A percentile compares a stretch with the other conserved stretches of the same genome.
phyloP scores from a whole-genome alignment of 352 stramenopile genomes.

The Pythium volutum region DNA sequence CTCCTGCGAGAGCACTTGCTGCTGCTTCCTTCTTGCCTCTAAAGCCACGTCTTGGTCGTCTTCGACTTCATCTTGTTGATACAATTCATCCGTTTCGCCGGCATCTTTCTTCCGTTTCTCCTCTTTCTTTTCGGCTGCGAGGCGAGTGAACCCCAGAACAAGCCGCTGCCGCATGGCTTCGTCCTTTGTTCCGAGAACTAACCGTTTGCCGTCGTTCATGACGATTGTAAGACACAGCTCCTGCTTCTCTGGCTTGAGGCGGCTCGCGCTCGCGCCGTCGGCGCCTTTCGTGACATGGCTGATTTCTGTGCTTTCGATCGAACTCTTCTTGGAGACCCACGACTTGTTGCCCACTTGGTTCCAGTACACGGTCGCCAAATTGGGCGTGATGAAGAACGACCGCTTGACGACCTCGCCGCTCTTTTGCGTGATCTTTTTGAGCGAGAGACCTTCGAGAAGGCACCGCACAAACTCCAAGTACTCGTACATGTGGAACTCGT shows the following conservation, averaged over 20 bases:
- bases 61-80: neutral
- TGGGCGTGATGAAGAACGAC: constrained; percentile 49
- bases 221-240: constrained; percentile 45
- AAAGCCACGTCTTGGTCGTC: neutral
- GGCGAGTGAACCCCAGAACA: constrained; percentile 46
- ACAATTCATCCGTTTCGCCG: neutral
- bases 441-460: constrained; percentile 47
- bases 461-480: constrained; percentile 72
- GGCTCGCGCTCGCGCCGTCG: constrained; percentile 26
- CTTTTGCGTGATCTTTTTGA: constrained; percentile 69
- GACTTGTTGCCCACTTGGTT: constrained; percentile 45
- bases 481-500: constrained; percentile 64
- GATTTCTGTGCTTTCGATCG: constrained; percentile 38
- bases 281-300: constrained; percentile 47
- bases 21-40: neutral
- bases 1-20: neutral
- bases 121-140: constrained; percentile 42
- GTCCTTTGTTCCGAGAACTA: constrained; percentile 55
- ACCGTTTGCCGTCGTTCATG: constrained; percentile 40
- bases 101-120: constrained; percentile 29
- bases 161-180: constrained; percentile 42
- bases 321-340: constrained; percentile 49
- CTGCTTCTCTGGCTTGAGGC: constrained; percentile 25
- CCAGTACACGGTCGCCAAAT: constrained; percentile 54
- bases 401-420: constrained; percentile 58